phyloP scores from a whole-genome alignment of 225 moss, liverwort and hornwort genomes.

The Rhytidiadelphus loreus region DNA sequence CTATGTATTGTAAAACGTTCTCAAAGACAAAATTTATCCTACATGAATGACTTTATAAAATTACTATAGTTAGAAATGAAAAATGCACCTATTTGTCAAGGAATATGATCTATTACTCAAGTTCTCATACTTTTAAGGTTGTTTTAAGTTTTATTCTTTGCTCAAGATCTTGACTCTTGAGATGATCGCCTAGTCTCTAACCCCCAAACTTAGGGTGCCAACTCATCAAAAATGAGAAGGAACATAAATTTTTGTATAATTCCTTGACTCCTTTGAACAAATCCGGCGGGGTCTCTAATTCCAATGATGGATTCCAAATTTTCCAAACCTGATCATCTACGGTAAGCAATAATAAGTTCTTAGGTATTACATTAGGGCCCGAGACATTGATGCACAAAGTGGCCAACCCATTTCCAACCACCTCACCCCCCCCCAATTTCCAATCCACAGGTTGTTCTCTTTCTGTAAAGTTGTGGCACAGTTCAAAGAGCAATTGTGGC shows the following conservation, averaged over 20 bases:
- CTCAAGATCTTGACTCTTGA: neutral
- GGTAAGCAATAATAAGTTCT: too few relatives aligned
- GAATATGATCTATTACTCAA: neutral
- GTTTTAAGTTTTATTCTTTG: neutral
- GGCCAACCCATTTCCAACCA: too few relatives aligned
- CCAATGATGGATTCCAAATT: too few relatives aligned
- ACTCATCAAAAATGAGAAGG: neutral
- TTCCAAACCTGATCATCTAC: too few relatives aligned
- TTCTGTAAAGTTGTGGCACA: too few relatives aligned
- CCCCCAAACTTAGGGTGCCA: neutral
- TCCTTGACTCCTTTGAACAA: fast-evolving
- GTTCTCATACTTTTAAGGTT: neutral
- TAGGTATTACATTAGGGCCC: too few relatives aligned
- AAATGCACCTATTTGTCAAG: neutral
- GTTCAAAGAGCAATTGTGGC: too few relatives aligned
- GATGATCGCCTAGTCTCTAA: fast-evolving
- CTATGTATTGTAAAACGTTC: too few relatives aligned
- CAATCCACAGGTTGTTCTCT: too few relatives aligned
- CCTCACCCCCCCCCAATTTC: too few relatives aligned
- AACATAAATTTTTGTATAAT: neutral
- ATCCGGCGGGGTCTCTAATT: too few relatives aligned
- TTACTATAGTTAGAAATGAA: neutral
- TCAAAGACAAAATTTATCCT: neutral
- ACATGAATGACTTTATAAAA: neutral
- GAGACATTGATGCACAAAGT: too few relatives aligned